Conservation (phyloP, 768 basidiomycete genomes). For the Boletales sp. region DNA sequence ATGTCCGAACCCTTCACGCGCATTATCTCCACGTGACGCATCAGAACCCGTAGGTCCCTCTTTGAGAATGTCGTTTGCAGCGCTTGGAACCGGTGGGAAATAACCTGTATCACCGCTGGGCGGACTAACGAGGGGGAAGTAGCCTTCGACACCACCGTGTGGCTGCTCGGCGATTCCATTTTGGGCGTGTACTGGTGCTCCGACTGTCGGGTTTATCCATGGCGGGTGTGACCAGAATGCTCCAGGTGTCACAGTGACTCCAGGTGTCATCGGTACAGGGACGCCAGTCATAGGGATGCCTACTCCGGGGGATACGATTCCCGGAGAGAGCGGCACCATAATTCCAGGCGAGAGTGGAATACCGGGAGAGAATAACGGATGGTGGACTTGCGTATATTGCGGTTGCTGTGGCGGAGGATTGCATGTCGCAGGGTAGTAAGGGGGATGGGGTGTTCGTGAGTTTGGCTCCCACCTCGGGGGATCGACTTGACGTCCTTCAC, state of each 20-base stretch:
- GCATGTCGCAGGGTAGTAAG: slow-evolving; percentile 12
- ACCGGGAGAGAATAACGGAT: slow-evolving; percentile 28
- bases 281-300: slow-evolving; percentile 21
- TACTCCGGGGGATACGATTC: slow-evolving; percentile 14
- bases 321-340: slow-evolving; percentile 25
- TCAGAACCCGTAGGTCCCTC: slow-evolving; percentile 9
- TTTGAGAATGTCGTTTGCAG: slow-evolving; percentile 38
- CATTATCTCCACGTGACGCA: background rate
- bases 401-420: slow-evolving; percentile 15
- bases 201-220: slow-evolving; percentile 57
- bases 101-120: slow-evolving; percentile 31
- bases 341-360: slow-evolving; percentile 32
- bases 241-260: slow-evolving; percentile 67
- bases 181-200: slow-evolving; percentile 47
- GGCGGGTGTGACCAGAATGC: slow-evolving; percentile 65
- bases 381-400: slow-evolving; percentile 23
- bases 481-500: slow-evolving; percentile 7
- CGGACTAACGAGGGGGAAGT: slow-evolving; percentile 41
- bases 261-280: slow-evolving; percentile 31
- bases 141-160: slow-evolving; percentile 26
- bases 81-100: slow-evolving; percentile 39
- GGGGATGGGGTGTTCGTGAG: slow-evolving; percentile 5
- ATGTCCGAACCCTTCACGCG: background rate
- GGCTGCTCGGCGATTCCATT: slow-evolving; percentile 13
- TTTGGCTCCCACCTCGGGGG: slow-evolving; percentile 4